These are phyloP conservation scores for Azolla pinnata DNA, from an alignment of 75 land plant genomes.

Conservation along the genomic window DNA sequence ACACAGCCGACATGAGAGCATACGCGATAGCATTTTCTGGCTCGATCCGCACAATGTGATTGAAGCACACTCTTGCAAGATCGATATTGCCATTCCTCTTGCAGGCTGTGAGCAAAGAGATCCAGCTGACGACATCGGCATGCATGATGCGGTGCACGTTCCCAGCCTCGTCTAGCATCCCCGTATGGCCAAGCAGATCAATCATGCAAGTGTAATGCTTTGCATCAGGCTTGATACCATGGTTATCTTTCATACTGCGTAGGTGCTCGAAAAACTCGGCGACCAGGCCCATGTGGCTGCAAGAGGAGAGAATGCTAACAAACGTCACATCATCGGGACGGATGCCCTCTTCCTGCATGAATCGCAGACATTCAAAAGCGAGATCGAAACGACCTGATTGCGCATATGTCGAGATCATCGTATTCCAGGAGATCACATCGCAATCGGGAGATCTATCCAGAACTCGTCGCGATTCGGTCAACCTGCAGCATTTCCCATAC, in stretches of 20 bases:
- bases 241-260: slow-evolving; percentile 24
- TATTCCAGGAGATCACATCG: slow-evolving; percentile 38
- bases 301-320: slow-evolving; percentile 35
- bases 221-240: slow-evolving; percentile 30
- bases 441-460: slow-evolving; percentile 19
- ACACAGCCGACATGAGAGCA: slow-evolving; percentile 48
- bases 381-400: slow-evolving; percentile 18
- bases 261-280: slow-evolving; percentile 33
- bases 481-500: slow-evolving; percentile 42
- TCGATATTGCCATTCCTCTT: slow-evolving; percentile 4
- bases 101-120: slow-evolving; percentile 9
- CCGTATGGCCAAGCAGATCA: slow-evolving; percentile 27
- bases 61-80: slow-evolving; percentile 7
- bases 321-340: slow-evolving; percentile 18
- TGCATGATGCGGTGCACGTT: not conserved
- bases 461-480: too few species aligned
- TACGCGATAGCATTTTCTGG: slow-evolving; percentile 38
- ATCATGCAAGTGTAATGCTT: slow-evolving; percentile 49
- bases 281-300: slow-evolving; percentile 45
- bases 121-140: not conserved
- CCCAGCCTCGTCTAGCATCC: slow-evolving; percentile 10
- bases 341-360: slow-evolving; percentile 22
- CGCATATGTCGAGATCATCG: slow-evolving; percentile 33
- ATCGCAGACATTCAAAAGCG: slow-evolving; percentile 22
- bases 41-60: slow-evolving; percentile 26